These are phyloP conservation scores for Capsicum rhomboideum DNA, from an alignment of 257 asterid species.

Conservation along the genomic window DNA sequence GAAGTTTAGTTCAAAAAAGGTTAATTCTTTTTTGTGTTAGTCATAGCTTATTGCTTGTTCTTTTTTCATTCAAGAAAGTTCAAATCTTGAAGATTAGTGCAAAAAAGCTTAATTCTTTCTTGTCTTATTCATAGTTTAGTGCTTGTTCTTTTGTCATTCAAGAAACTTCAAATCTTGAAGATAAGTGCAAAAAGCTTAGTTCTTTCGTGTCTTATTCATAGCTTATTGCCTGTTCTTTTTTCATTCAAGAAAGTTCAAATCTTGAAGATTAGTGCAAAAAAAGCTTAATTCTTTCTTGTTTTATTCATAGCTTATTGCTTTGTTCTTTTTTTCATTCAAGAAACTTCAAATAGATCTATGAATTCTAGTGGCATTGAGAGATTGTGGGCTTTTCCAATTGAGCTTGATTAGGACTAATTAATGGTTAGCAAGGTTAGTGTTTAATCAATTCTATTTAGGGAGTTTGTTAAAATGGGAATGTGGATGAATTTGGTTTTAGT, in stretches of 20 bases:
- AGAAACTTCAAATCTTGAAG: not conserved
- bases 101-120: not conserved
- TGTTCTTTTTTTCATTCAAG: not conserved
- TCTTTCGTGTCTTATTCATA: not conserved
- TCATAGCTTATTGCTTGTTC: not conserved
- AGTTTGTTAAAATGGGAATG: constrained; percentile 10
- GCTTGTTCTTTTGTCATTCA: not conserved
- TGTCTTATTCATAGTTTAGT: not conserved
- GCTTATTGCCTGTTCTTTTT: not conserved
- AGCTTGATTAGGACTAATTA: not conserved
- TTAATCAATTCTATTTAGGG: not conserved
- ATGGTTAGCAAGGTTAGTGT: not conserved
- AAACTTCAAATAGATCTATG: not conserved
- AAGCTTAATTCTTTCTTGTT: not conserved
- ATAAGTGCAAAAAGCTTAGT: not conserved
- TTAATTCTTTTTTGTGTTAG: not conserved
- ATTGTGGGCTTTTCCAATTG: not conserved
- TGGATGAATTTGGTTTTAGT: constrained; percentile 32
- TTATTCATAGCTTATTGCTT: constrained; percentile 1
- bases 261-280: not conserved
- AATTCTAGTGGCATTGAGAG: not conserved
- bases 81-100: not conserved
- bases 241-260: no score
- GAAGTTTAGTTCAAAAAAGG: not conserved
- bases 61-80: no score